Base-by-base conservation (phyloP, 108 stramenopile species). In the Epithemia pelagica region DNA sequence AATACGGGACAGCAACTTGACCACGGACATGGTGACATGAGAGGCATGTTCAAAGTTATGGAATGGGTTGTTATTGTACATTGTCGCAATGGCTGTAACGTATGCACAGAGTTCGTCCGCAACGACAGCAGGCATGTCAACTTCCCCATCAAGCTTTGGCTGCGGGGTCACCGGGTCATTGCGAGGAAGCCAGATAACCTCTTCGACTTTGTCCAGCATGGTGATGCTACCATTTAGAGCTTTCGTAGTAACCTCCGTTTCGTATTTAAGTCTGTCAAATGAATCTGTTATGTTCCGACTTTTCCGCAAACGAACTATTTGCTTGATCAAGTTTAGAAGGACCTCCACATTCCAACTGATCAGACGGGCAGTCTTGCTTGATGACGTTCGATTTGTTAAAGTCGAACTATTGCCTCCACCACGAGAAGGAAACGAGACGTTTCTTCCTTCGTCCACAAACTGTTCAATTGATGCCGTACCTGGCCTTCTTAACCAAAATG, bases 401-500 rank as follows among this genome's bases (percentile, higher is more conserved):
- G 15, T 20, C 18, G 15, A 15, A 52, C 56, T 27, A n/a, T 58
- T 21, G 21, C 5, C 56, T 21, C 56, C 8, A 8, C 56, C 21
- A n/a, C 5, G 7, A n/a, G 7, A 23, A 58, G 22, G 18, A 21
- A n/a, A 58, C 56, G 7, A 7, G 22, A 27, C 7, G 56, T 19
- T 19, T 7, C 26, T 18, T 58, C 56, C 21, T 23, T n/a, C 21
- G 7, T 7, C 7, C 5, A 58, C 5, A 15, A 46, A 46, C 37
- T 15, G 15, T 58, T 58, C 26, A 18, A 7, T n/a, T 27, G 22
- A 26, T 58, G 25, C 56, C 56, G 8, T 21, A n/a, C 26, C 56
- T 27, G 15, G 15, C 8, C 56, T 26, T n/a, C 32, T 57, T n/a
- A 55, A 68, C 85, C 83, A 84, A 29, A 70, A 84, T 15, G 83